Base-by-base conservation (phyloP, 441 rosid species). In the Bocquillonia castaneifolia region DNA sequence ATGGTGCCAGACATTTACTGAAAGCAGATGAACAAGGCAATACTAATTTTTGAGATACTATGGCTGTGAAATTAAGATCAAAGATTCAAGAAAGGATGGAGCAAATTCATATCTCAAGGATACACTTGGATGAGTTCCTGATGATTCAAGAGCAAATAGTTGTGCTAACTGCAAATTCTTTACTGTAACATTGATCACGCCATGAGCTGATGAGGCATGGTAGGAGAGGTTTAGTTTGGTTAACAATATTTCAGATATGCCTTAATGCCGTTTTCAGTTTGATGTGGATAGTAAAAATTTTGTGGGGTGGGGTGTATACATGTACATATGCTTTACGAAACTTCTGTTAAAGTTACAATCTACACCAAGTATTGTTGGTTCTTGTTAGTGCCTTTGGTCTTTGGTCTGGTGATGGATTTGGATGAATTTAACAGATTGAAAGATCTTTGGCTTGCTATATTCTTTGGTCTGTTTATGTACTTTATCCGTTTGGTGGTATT, bases 321-420 rank as follows among this genome's bases (percentile, higher is more conserved):
- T 79, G 85, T 82, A 79, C 68, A 82, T 75, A 73, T 9, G 50
- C 28, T 45, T 37, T 59, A 51, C 64, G 26, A 2, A 57, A 42
- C 44, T 22, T 40, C 36, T 10, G n/a, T 40, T 69, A 37, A 2
- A 42, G 2, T 54, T 55, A 55, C 44, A 45, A 14, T 28, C 12
- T 34, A 45, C 9, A 0, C 17, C 10, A 3, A 42, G 25, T 48
- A 34, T 52, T 55, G 4, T 45, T 66, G 37, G 37, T 40, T 55
- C 22, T 42, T 55, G 48, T 56, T n/a, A 13, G 13, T 50, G 53
- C 53, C 13, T 48, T 44, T n/a, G n/a, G n/a, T n/a, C n/a, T n/a
- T 44, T 36, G 55, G 37, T 18, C 31, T 48, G 31, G 28, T 34
- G 10, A 5, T 10, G 37, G 50, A 65, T 36, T 9, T 36, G 8